phyloP scores from a whole-genome alignment of 2,329 filamentous ascomycete species.

The Trichoderma gracile region DNA sequence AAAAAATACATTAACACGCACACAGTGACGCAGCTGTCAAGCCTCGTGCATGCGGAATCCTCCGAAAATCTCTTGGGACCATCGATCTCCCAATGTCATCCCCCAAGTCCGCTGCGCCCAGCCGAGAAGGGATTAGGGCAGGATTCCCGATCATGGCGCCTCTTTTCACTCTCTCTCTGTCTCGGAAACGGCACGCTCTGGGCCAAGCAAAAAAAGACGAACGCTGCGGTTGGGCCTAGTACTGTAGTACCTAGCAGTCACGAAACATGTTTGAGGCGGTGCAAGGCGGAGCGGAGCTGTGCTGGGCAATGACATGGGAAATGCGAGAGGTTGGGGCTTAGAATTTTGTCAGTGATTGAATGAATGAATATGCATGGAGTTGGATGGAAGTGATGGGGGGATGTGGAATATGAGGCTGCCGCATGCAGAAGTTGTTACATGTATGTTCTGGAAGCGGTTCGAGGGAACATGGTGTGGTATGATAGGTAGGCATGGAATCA shows the following conservation, averaged over 20 bases:
- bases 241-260: background rate
- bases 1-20: background rate
- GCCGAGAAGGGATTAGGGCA: background rate
- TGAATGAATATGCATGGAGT: background rate
- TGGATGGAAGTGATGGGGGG: background rate
- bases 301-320: too few relatives aligned
- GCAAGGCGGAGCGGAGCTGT: background rate
- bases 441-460: background rate
- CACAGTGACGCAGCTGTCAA: too few relatives aligned
- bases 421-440: background rate
- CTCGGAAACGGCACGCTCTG: conserved; percentile 10
- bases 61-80: conserved; percentile 1
- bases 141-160: background rate
- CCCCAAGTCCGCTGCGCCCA: background rate
- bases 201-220: background rate
- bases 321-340: too few relatives aligned
- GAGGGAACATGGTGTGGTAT: background rate
- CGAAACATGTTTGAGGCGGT: conserved; percentile 18
- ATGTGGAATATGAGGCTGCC: background rate
- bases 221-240: too few relatives aligned
- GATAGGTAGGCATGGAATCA: conserved; percentile 11
- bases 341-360: background rate
- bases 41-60: background rate
- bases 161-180: background rate
- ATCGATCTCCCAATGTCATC: background rate